phyloP scores from a whole-genome alignment of 352 stramenopile species.

The Phytophthora sp. region DNA sequence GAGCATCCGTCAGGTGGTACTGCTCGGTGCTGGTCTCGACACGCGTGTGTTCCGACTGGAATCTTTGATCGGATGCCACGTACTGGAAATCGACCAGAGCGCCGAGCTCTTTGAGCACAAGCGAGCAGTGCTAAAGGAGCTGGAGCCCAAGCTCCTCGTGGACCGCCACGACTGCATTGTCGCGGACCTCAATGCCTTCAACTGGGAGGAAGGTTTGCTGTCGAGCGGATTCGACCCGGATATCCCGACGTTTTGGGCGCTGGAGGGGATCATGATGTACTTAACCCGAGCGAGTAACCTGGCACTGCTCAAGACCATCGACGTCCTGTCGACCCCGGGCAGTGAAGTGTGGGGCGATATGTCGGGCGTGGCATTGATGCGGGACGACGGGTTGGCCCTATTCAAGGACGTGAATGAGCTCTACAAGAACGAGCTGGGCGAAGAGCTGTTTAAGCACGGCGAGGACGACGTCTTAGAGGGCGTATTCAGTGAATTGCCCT shows the following conservation, averaged over 20 bases:
- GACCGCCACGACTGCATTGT: constrained; percentile 50
- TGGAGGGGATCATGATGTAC: constrained; percentile 65
- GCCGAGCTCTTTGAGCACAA: constrained; percentile 56
- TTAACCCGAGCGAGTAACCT: constrained; percentile 44
- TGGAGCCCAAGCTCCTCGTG: constrained; percentile 37
- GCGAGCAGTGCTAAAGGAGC: constrained; percentile 35
- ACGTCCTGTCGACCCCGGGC: constrained; percentile 48
- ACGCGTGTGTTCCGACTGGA: constrained; percentile 57
- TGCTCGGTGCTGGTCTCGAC: constrained; percentile 58
- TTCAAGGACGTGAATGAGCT: constrained; percentile 46
- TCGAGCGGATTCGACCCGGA: constrained; percentile 50
- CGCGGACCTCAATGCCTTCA: constrained; percentile 56
- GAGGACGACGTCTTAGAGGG: constrained; percentile 53
- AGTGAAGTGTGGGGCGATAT: constrained; percentile 66
- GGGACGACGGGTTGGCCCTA: constrained; percentile 28
- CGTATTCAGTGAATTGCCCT: constrained; percentile 53
- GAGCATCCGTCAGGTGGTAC: constrained; percentile 56
- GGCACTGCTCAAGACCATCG: constrained; percentile 56
- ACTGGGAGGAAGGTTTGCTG: constrained; percentile 49
- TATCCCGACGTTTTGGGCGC: constrained; percentile 57
- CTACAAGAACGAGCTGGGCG: constrained; percentile 48
- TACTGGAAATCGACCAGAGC: constrained; percentile 60
- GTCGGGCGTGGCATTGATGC: constrained; percentile 24
- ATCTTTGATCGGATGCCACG: constrained; percentile 41
- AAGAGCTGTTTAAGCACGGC: constrained; percentile 48